Conservation (phyloP, 148 eudicot species). For the Rhododendron williamsianum region DNA sequence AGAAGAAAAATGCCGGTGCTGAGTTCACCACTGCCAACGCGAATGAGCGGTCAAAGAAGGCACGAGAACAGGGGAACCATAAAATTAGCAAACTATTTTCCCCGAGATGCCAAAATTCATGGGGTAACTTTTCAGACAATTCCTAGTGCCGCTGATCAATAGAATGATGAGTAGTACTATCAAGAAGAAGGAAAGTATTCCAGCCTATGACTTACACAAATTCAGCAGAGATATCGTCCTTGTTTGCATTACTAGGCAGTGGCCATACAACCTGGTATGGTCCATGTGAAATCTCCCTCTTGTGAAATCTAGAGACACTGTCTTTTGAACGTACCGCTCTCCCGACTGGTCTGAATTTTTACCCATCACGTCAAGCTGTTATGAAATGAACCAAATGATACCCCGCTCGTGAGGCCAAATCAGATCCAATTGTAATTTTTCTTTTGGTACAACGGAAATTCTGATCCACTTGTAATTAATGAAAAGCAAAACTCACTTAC, state of each 20-base stretch:
- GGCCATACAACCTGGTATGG: conserved; percentile 60
- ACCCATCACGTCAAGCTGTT: conserved; percentile 57
- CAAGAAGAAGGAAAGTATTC: background rate
- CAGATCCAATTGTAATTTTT: background rate
- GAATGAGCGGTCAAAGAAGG: too few species aligned
- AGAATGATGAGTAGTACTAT: background rate
- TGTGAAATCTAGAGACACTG: conserved; percentile 43
- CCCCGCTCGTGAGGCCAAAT: background rate
- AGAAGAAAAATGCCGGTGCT: background rate
- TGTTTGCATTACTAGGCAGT: conserved; percentile 52
- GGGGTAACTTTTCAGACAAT: background rate
- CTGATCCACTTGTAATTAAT: background rate
- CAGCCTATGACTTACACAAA: conserved; percentile 50
- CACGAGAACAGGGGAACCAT: background rate
- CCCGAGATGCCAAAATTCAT: background rate
- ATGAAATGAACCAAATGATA: conserved; percentile 5
- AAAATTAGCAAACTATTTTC: background rate
- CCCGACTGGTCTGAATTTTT: conserved; percentile 33
- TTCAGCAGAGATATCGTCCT: conserved; percentile 58
- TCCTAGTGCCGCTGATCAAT: background rate
- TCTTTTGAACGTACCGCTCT: conserved; percentile 23
- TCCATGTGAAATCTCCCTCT: conserved; percentile 60
- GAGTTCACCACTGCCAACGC: too few species aligned
- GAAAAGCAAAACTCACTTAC: conserved; percentile 27
- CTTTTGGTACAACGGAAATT: background rate